phyloP scores from a whole-genome alignment of 306 rosid genomes.

The Cicer chorassanicum region DNA sequence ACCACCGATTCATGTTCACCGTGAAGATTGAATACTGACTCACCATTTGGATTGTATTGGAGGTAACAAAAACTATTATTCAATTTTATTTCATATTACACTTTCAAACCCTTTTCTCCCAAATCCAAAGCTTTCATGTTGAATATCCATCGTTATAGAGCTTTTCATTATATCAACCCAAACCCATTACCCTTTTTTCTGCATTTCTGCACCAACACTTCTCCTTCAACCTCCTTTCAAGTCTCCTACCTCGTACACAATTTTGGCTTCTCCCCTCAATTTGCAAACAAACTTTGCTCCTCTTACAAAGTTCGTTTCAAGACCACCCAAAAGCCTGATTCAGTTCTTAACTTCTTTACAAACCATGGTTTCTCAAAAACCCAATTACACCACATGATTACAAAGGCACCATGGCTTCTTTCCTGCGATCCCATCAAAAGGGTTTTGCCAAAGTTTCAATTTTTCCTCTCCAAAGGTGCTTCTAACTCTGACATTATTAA shows the following conservation, averaged over 20 bases:
- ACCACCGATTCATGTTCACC: too few relatives aligned
- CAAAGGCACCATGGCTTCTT: neutral
- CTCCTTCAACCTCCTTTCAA: neutral
- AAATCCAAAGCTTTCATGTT: too few relatives aligned
- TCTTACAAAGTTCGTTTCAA: neutral
- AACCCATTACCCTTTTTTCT: neutral
- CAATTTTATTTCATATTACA: too few relatives aligned
- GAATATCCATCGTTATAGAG: too few relatives aligned
- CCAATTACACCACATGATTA: neutral
- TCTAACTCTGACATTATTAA: neutral
- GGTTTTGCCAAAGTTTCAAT: constrained; percentile 14
- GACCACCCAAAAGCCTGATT: neutral
- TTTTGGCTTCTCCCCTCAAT: neutral
- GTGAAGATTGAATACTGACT: too few relatives aligned
- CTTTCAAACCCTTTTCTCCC: too few relatives aligned
- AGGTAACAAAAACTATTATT: too few relatives aligned
- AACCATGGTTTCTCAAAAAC: neutral
- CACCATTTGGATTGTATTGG: too few relatives aligned
- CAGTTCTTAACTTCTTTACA: neutral
- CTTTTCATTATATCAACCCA: too few relatives aligned
- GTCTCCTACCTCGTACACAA: neutral
- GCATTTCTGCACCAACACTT: neutral
- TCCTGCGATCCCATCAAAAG: neutral
- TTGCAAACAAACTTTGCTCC: neutral
- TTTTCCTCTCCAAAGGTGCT: constrained; percentile 34